A percentile compares a stretch with the other conserved stretches of the same genome.
These are phyloP conservation scores for Cytospora piceicola DNA, from an alignment of 2,329 filamentous ascomycete genomes.

Conservation along the genomic window DNA sequence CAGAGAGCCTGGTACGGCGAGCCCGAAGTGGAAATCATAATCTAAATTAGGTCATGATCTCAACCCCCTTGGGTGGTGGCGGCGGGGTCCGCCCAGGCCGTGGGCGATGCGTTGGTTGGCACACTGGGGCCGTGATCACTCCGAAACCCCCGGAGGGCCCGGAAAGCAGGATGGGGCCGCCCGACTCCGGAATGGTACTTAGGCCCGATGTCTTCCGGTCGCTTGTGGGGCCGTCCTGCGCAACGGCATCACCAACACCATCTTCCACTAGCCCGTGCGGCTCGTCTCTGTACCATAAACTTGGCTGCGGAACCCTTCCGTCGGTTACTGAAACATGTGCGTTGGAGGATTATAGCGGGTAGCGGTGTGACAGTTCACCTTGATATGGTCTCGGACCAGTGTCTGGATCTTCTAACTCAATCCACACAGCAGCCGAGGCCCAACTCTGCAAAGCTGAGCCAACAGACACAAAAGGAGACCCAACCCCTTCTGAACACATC, in stretches of 20 bases:
- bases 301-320: not conserved
- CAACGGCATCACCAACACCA: not conserved
- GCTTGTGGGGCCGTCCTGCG: conserved; percentile 1
- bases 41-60: not conserved
- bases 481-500: not conserved
- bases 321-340: not conserved
- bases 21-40: not conserved
- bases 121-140: not conserved
- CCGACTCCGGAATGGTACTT: not conserved
- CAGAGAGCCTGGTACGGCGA: not conserved
- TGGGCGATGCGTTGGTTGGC: not conserved
- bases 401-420: not conserved
- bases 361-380: not conserved
- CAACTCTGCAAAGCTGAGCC: not conserved
- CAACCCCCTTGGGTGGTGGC: not conserved
- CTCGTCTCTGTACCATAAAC: not conserved
- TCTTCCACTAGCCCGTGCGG: not conserved
- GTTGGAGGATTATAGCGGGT: not conserved
- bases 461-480: conserved; percentile 3
- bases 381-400: not conserved
- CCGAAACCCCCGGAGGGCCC: not conserved
- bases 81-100: not conserved
- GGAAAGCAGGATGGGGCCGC: not conserved
- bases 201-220: not conserved
- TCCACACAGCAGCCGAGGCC: not conserved